These are phyloP conservation scores for Scheffersomyces stambukii DNA, from an alignment of 1,139 yeast genomes.

Conservation along the genomic window DNA sequence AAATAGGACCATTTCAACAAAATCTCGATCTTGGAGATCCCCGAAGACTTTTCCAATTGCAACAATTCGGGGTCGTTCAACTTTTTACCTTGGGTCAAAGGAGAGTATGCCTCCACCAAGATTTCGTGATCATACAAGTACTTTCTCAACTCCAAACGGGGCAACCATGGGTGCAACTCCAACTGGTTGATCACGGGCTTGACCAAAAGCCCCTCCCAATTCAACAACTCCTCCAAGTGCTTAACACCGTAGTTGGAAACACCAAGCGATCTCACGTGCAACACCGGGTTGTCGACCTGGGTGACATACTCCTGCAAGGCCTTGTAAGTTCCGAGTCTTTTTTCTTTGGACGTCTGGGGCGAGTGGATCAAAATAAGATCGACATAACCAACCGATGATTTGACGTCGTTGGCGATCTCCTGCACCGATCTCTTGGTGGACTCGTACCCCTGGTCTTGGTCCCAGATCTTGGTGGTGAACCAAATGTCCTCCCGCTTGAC, in stretches of 20 bases:
- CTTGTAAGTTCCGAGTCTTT: constrained; percentile 35
- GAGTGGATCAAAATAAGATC: constrained; percentile 38
- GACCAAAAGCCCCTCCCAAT: constrained; percentile 29
- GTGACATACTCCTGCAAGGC: constrained; percentile 35
- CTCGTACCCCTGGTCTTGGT: constrained; percentile 56
- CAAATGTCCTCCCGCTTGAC: constrained; percentile 28
- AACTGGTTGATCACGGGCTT: constrained; percentile 42
- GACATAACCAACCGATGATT: constrained; percentile 40
- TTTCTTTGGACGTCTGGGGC: constrained; percentile 25
- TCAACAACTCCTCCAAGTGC: constrained; percentile 33
- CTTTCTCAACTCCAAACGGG: constrained; percentile 33
- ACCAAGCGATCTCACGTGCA: constrained; percentile 36
- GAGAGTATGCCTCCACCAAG: constrained; percentile 64
- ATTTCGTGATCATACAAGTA: constrained; percentile 37
- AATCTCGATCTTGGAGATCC: constrained; percentile 22
- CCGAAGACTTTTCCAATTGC: constrained; percentile 21
- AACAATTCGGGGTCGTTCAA: constrained; percentile 47
- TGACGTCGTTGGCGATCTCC: constrained; percentile 27
- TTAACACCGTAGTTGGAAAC: constrained; percentile 38
- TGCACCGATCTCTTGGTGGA: constrained; percentile 52
- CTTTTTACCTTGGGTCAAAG: constrained; percentile 60
- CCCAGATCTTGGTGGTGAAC: constrained; percentile 59
- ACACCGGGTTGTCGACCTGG: constrained; percentile 23
- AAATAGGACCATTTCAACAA: constrained; percentile 36
- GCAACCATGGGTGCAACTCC: constrained; percentile 47